Evolutionary conservation across 2,329 filamentous ascomycete genomes (phyloP).

Genomic region (Botrytis cinerea): DNA sequence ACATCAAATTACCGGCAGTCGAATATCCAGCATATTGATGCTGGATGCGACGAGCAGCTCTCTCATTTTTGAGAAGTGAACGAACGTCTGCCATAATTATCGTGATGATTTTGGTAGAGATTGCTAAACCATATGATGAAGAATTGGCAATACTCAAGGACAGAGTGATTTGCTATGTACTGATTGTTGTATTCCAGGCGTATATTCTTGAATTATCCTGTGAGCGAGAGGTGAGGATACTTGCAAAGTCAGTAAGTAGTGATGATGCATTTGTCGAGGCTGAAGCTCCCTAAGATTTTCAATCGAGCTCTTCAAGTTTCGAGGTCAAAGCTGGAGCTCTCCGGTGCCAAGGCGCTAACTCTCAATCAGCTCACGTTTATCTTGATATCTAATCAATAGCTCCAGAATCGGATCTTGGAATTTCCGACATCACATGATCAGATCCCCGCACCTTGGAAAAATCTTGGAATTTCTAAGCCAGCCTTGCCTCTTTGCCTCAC

Average conservation of each 20-base stretch:
- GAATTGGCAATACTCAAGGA: neutral
- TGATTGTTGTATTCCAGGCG: neutral
- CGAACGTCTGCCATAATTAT: constrained; percentile 73
- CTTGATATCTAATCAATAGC: neutral
- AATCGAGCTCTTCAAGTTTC: neutral
- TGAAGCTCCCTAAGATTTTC: constrained; percentile 6
- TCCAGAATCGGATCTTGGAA: rapidly evolving
- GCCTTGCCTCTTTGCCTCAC: neutral
- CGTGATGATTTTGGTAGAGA: neutral
- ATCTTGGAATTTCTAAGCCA: constrained; percentile 10
- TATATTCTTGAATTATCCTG: neutral
- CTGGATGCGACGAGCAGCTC: constrained; percentile 70
- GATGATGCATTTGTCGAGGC: neutral
- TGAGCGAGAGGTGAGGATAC: too few species aligned
- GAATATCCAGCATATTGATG: constrained; percentile 70
- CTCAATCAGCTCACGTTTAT: too few species aligned
- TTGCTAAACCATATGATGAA: neutral
- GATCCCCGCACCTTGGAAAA: constrained; percentile 17
- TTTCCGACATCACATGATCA: neutral
- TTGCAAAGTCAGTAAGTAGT: neutral
- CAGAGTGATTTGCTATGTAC: neutral
- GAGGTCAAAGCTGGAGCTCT: neutral
- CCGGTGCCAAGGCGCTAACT: neutral
- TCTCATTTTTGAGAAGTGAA: constrained; percentile 75
- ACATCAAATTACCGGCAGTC: constrained; percentile 66